A percentile compares a stretch with the other conserved stretches of the same genome.
Conservation (phyloP, 345 rosid species). For the Sonneratia alba region DNA sequence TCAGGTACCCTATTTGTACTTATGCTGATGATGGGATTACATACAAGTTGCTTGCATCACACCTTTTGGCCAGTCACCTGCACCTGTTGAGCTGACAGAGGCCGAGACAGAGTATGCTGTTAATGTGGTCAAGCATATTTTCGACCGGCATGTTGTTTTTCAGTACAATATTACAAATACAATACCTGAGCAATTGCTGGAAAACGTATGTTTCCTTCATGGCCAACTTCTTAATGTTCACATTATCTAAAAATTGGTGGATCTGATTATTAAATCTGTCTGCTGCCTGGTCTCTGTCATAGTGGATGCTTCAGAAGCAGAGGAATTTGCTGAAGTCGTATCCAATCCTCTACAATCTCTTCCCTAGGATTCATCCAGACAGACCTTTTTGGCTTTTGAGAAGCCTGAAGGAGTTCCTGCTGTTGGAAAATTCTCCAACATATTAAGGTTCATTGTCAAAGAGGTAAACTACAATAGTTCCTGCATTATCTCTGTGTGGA, state of each 20-base stretch:
- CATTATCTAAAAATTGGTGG: neutral
- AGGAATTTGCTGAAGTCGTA: constrained; percentile 56
- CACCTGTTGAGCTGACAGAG: constrained; percentile 92
- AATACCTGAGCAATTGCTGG: constrained; percentile 86
- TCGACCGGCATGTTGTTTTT: constrained; percentile 75
- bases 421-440: constrained; percentile 81
- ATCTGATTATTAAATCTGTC: neutral
- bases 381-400: constrained; percentile 78
- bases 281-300: constrained; percentile 64
- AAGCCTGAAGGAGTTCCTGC: constrained; percentile 78
- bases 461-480: constrained; percentile 39
- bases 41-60: constrained; percentile 8
- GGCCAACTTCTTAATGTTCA: neutral
- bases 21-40: constrained; percentile 4
- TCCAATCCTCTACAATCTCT: constrained; percentile 73
- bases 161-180: constrained; percentile 98
- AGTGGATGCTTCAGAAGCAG: constrained; percentile 90
- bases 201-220: constrained; percentile 45
- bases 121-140: constrained; percentile 87
- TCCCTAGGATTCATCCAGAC: constrained; percentile 92
- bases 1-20: neutral
- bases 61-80: constrained; percentile 50
- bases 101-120: constrained; percentile 96
- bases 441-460: constrained; percentile 74
- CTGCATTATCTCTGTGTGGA: too few relatives aligned